phyloP scores from a whole-genome alignment of 208 protist genomes.

The Crithidia brevicula region DNA sequence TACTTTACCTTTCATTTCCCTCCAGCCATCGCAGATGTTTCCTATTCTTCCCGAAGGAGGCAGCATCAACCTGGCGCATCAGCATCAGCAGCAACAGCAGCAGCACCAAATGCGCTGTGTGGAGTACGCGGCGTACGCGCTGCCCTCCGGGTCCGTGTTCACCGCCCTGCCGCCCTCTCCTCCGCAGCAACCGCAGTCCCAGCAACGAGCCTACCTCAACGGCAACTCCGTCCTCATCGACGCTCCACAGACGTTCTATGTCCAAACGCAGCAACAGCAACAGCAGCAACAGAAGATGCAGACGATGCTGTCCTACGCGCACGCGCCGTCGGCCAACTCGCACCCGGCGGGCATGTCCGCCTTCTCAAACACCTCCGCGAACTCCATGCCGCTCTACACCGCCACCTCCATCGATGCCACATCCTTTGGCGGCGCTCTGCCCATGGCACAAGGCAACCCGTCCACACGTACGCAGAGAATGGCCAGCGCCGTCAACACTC shows the following conservation, averaged over 20 bases:
- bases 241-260: neutral
- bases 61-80: neutral
- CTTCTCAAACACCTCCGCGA: neutral
- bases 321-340: conserved; percentile 5
- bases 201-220: conserved; percentile 9
- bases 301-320: conserved; percentile 8
- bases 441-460: neutral
- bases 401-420: neutral
- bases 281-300: conserved; percentile 17
- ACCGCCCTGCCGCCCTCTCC: neutral
- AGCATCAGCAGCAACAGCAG: conserved; percentile 12
- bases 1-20: neutral
- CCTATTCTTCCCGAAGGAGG: neutral
- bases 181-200: conserved; percentile 10
- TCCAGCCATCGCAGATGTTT: neutral
- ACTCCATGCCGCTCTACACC: conserved; percentile 6
- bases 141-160: conserved; percentile 14
- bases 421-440: neutral
- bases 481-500: conserved; percentile 1
- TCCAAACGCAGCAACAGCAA: conserved; percentile 8
- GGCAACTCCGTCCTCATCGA: conserved; percentile 12
- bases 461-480: conserved; percentile 3
- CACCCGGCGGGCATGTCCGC: neutral
- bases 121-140: conserved; percentile 18
- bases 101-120: conserved; percentile 12